These are phyloP conservation scores for Penicillium sumatraense DNA, from an alignment of 2,329 filamentous ascomycete species.

Conservation along the genomic window DNA sequence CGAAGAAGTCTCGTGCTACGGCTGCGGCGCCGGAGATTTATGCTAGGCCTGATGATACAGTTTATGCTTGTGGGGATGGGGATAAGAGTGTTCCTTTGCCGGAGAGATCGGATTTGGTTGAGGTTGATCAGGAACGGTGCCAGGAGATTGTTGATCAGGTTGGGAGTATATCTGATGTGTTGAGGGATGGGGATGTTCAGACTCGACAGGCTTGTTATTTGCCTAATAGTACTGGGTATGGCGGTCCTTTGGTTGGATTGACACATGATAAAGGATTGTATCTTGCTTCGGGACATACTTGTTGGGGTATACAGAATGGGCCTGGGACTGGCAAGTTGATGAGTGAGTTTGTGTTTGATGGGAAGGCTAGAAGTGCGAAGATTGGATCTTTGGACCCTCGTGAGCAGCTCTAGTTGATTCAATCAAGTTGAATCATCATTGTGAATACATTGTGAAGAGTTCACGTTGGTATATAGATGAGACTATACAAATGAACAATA, in stretches of 20 bases:
- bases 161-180: constrained; percentile 55
- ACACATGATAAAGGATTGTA: constrained; percentile 75
- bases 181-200: constrained; percentile 71
- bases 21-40: constrained; percentile 91
- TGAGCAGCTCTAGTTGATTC: constrained; percentile 57
- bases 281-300: constrained; percentile 89
- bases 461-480: background rate
- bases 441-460: constrained; percentile 15
- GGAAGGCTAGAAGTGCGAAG: constrained; percentile 68
- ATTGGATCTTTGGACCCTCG: constrained; percentile 70
- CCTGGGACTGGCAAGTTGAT: constrained; percentile 84
- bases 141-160: constrained; percentile 86
- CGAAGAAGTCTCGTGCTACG: constrained; percentile 58
- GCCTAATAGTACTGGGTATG: constrained; percentile 68
- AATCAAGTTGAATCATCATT: too few species aligned
- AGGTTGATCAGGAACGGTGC: constrained; percentile 75
- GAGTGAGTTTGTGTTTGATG: constrained; percentile 78
- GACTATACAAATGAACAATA: background rate
- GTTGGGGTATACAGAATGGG: constrained; percentile 97
- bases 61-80: constrained; percentile 93
- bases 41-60: constrained; percentile 81
- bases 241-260: constrained; percentile 77
- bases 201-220: constrained; percentile 91
- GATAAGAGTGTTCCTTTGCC: constrained; percentile 78
- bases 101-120: constrained; percentile 72